Evolutionary conservation across 2,329 filamentous ascomycete species (phyloP).

Genomic region (Epichloe hybrida): DNA sequence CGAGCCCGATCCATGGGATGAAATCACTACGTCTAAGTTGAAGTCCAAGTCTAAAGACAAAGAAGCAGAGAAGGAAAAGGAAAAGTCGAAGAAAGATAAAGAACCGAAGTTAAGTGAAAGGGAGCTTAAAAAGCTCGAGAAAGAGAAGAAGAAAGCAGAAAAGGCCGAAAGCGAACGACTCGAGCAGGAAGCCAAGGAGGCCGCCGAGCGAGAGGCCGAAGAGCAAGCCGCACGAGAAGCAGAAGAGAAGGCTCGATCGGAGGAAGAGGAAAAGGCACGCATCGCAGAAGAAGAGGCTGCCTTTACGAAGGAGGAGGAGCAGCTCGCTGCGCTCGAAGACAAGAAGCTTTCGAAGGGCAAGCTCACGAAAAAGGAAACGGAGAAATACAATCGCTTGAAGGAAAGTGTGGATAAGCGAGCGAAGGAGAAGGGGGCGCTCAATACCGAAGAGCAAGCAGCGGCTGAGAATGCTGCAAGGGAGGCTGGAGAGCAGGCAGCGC

Average conservation of each 20-base stretch:
- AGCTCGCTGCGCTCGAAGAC: slow-evolving; percentile 27
- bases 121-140: slow-evolving; percentile 37
- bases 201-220: slow-evolving; percentile 16
- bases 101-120: slow-evolving; percentile 33
- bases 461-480: slow-evolving; percentile 26
- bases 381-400: slow-evolving; percentile 26
- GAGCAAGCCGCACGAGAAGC: slow-evolving; percentile 17
- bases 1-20: slow-evolving; percentile 23
- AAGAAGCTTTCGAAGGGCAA: slow-evolving; percentile 38
- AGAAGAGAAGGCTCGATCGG: slow-evolving; percentile 16
- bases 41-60: slow-evolving; percentile 31
- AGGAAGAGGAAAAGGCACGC: slow-evolving; percentile 14
- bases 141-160: slow-evolving; percentile 31
- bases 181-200: slow-evolving; percentile 13
- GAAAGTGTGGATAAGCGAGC: slow-evolving; percentile 21
- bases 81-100: slow-evolving; percentile 22
- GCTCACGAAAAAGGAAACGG: slow-evolving; percentile 30
- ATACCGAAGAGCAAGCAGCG: slow-evolving; percentile 17
- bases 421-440: slow-evolving; percentile 15
- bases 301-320: slow-evolving; percentile 20
- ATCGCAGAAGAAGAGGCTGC: slow-evolving; percentile 12
- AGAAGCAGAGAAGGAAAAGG: slow-evolving; percentile 15
- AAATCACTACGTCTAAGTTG: slow-evolving; percentile 16
- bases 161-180: slow-evolving; percentile 24
- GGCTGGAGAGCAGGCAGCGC: slow-evolving; percentile 9